Evolutionary conservation across 805 yeast species (phyloP), one percentile per base, ranked within the genome.

Genomic region (Yamadazyma ubonensis): DNA sequence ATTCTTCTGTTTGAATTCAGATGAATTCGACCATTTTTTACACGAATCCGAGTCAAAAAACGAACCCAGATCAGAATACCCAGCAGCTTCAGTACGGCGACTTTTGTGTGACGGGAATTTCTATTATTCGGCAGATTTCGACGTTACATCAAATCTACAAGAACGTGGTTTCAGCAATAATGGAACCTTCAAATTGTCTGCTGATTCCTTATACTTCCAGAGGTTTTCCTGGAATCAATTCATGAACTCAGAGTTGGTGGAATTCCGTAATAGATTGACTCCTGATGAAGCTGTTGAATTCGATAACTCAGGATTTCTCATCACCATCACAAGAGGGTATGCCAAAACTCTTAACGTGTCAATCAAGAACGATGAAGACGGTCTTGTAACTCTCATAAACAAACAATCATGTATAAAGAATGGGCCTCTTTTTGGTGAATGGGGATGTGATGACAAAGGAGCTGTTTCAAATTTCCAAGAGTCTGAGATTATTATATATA

Each of bases 111-210:
- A 85, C 55, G 97, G 98, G 3, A 86, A 96, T 1, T 93, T 93
- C 57, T 91, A 86, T 62, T 93, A 83, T 65, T 86, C 96, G 38
- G 80, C 87, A 2, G 90, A 89, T 61, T 93, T 89, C 59, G 99
- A 93, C 61, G 63, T 91, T 47, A 91, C 99, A 0, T 83, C 88
- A 11, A 71, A 83, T 8, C 65, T 93, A 45, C 98, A 91, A 62
- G 71, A 78, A 34, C 66, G 95, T 55, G 74, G 77, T 1, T 51
- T 61, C 11, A n/a, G 25, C 21, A 10, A 21, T 18, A 30, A 29
- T 34, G 43, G 31, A 21, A 17, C 47, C n/a, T 57, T 54, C 48
- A 43, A 41, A 38, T 33, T 65, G 33, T 36, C 57, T 48, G 53
- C 66, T 36, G 64, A 71, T 54, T 47, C 59, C 11, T 64, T 69